Conservation (phyloP, 2,329 filamentous ascomycete species). For the Pseudogymnoascus sp. region DNA sequence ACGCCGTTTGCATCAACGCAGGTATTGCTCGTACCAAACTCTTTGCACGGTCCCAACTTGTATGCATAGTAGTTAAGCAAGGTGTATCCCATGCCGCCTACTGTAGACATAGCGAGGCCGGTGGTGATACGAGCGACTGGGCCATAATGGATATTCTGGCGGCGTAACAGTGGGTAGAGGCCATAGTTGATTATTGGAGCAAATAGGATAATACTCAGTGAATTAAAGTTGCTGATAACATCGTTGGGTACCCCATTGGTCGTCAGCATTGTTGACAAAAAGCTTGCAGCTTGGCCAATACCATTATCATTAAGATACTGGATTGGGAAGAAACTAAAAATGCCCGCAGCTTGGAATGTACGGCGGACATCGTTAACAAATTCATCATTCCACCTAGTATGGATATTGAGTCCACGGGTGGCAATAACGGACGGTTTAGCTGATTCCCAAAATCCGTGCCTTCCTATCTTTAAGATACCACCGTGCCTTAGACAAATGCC, state of each 20-base stretch:
- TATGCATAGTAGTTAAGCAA: conserved; percentile 56
- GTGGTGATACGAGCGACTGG: conserved; percentile 65
- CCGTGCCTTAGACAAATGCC: conserved; percentile 52
- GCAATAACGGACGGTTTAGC: conserved; percentile 57
- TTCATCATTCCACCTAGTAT: conserved; percentile 61
- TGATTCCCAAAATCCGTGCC: conserved; percentile 48
- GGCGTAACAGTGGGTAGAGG: conserved; percentile 59
- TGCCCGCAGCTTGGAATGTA: conserved; percentile 57
- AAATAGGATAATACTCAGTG: conserved; percentile 64
- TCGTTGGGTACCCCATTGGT: conserved; percentile 67
- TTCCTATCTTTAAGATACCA: conserved; percentile 48
- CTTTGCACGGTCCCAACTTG: conserved; percentile 50
- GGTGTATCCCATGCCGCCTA: conserved; percentile 52
- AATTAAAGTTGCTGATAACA: conserved; percentile 68
- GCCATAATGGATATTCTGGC: conserved; percentile 53
- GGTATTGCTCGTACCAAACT: conserved; percentile 14
- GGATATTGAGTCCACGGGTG: conserved; percentile 36
- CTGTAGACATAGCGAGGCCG: conserved; percentile 56
- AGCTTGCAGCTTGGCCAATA: conserved; percentile 76
- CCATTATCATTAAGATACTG: conserved; percentile 28
- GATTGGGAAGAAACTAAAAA: conserved; percentile 48
- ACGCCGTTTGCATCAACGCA: conserved; percentile 42
- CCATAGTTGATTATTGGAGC: conserved; percentile 59
- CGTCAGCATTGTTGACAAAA: conserved; percentile 67
- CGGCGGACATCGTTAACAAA: conserved; percentile 72